A percentile compares a stretch with the other conserved stretches of the same genome.
Evolutionary conservation across 345 rosid genomes (phyloP).

Genomic region (Brassica rapa): DNA sequence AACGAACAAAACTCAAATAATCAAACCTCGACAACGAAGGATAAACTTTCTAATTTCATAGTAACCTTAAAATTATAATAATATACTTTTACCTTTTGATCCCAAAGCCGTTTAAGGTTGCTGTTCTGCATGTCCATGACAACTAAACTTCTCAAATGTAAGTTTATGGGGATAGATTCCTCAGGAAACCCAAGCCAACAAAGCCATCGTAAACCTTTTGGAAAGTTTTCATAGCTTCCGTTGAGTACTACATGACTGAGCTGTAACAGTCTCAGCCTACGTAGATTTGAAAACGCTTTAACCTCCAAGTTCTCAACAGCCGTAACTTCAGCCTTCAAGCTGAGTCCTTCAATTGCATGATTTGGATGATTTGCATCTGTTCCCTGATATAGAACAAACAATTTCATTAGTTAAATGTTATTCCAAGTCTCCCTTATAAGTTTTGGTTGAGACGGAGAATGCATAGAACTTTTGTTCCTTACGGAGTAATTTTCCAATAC

Average conservation of each 20-base stretch:
- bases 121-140: not conserved
- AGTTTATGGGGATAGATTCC: not conserved
- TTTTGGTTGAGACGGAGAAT: not conserved
- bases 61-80: not conserved
- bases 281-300: not conserved
- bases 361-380: not conserved
- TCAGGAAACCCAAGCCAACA: not conserved
- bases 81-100: not conserved
- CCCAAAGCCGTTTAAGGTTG: not conserved
- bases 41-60: not conserved
- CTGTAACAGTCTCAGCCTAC: constrained; percentile 8
- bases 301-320: not conserved
- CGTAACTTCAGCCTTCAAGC: not conserved
- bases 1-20: not conserved
- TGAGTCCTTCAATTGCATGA: constrained; percentile 20
- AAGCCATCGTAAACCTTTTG: not conserved
- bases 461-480: not conserved
- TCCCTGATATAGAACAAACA: constrained; percentile 25
- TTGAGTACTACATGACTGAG: constrained; percentile 9
- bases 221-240: constrained; percentile 8
- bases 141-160: not conserved
- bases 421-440: not conserved
- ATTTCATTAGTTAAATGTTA: not conserved
- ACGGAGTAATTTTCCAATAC: not conserved
- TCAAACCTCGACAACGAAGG: not conserved